phyloP scores from a whole-genome alignment of 2,329 filamentous ascomycete species.

The Trichoderma hamatum region DNA sequence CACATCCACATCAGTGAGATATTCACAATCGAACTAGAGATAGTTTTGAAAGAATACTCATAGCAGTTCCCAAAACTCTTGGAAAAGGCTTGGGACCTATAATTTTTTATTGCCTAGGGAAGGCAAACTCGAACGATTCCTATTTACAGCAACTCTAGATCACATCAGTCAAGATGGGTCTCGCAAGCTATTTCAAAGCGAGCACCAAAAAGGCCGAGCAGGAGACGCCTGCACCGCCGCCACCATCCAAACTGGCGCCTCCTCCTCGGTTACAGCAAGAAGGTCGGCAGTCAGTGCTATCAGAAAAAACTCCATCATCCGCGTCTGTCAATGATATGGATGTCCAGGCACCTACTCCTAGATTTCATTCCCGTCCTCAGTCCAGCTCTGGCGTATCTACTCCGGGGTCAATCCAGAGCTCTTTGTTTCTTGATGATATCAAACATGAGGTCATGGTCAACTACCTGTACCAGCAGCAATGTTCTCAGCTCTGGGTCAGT shows the following conservation, averaged over 20 bases:
- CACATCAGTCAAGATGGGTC: constrained; percentile 53
- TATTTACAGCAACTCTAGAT: not conserved
- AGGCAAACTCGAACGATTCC: not conserved
- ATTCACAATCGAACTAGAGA: not conserved
- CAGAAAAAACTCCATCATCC: constrained; percentile 44
- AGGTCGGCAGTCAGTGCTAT: constrained; percentile 34
- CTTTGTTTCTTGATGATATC: constrained; percentile 68
- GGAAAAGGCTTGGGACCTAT: constrained; percentile 18
- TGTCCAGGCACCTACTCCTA: constrained; percentile 53
- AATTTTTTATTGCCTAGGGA: constrained; percentile 21
- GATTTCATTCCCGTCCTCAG: constrained; percentile 36
- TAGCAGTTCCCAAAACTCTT: not conserved
- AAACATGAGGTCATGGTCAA: constrained; percentile 84
- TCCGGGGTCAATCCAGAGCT: constrained; percentile 48
- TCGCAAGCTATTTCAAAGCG: constrained; percentile 65
- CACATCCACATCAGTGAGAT: not conserved
- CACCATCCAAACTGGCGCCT: constrained; percentile 29
- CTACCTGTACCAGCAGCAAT: constrained; percentile 80
- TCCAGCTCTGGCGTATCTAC: constrained; percentile 51
- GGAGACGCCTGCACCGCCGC: constrained; percentile 26
- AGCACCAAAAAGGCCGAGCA: constrained; percentile 32
- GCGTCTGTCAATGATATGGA: constrained; percentile 47
- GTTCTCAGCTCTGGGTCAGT: constrained; percentile 72
- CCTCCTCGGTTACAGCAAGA: constrained; percentile 30
- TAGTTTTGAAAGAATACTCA: not conserved